Evolutionary conservation across 441 rosid species (phyloP).

Genomic region (Metrosideros polymorpha): DNA sequence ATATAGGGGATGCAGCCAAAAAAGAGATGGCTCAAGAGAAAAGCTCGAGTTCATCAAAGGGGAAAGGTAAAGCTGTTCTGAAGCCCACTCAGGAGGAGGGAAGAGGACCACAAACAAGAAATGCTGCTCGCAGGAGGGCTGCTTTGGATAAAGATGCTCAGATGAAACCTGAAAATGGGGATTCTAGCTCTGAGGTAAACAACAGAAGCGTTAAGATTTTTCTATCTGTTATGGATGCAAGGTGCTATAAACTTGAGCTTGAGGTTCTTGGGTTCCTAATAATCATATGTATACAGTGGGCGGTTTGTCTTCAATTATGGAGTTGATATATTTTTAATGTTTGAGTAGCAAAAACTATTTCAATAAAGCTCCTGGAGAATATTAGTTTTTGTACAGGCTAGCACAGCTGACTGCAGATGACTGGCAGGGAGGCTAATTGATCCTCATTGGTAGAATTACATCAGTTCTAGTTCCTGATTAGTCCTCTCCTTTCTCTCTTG

Average conservation of each 20-base stretch:
- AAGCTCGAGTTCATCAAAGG: conserved; percentile 72
- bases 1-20: conserved; percentile 58
- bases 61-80: conserved; percentile 96
- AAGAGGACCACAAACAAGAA: conserved; percentile 96
- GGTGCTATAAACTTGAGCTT: not conserved
- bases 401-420: not conserved
- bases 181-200: conserved; percentile 85
- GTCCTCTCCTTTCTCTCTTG: not conserved
- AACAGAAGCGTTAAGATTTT: not conserved
- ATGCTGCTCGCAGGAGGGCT: conserved; percentile 82
- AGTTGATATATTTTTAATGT: not conserved
- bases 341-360: not conserved
- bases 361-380: not conserved
- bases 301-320: not conserved
- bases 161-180: conserved; percentile 63
- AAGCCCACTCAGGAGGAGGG: conserved; percentile 69
- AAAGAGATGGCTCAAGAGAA: conserved; percentile 69
- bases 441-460: not conserved
- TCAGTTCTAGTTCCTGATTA: not conserved
- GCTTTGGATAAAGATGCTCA: conserved; percentile 68
- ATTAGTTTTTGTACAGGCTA: not conserved
- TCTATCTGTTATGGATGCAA: not conserved
- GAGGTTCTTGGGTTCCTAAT: not conserved
- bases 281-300: not conserved
- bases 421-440: not conserved